phyloP scores from a whole-genome alignment of 2,329 filamentous ascomycete genomes.

The Xylariaceae sp. region DNA sequence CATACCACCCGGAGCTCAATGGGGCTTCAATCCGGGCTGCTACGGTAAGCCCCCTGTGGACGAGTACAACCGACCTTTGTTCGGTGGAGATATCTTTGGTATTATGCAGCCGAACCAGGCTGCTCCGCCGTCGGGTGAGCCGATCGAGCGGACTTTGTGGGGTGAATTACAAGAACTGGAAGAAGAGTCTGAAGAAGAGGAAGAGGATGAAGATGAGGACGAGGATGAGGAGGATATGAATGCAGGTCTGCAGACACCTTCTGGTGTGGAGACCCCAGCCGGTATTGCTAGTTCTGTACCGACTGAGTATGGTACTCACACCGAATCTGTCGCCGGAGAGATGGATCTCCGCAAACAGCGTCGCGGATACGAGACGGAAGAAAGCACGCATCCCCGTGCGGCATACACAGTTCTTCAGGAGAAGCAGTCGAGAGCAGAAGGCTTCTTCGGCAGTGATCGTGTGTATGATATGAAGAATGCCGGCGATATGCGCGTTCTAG shows the following conservation, averaged over 20 bases:
- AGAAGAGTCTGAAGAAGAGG: conserved; percentile 56
- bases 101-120: conserved; percentile 47
- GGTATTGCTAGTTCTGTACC: conserved; percentile 76
- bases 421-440: conserved; percentile 75
- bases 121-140: conserved; percentile 56
- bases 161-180: conserved; percentile 72
- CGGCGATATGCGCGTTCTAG: conserved; percentile 63
- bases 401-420: conserved; percentile 90
- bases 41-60: conserved; percentile 96
- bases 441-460: conserved; percentile 94
- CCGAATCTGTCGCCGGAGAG: conserved; percentile 70
- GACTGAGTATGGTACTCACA: conserved; percentile 69
- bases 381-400: conserved; percentile 64
- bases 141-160: conserved; percentile 84
- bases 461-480: conserved; percentile 76
- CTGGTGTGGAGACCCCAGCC: conserved; percentile 73
- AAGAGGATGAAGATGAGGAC: conserved; percentile 67
- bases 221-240: conserved; percentile 58
- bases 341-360: conserved; percentile 87
- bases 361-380: conserved; percentile 83
- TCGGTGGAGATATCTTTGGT: conserved; percentile 92
- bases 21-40: conserved; percentile 93
- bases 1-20: conserved; percentile 78
- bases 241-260: conserved; percentile 66
- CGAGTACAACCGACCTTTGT: conserved; percentile 85